These are phyloP conservation scores for Pisolithus microcarpus DNA, from an alignment of 768 basidiomycete genomes.

Conservation along the genomic window DNA sequence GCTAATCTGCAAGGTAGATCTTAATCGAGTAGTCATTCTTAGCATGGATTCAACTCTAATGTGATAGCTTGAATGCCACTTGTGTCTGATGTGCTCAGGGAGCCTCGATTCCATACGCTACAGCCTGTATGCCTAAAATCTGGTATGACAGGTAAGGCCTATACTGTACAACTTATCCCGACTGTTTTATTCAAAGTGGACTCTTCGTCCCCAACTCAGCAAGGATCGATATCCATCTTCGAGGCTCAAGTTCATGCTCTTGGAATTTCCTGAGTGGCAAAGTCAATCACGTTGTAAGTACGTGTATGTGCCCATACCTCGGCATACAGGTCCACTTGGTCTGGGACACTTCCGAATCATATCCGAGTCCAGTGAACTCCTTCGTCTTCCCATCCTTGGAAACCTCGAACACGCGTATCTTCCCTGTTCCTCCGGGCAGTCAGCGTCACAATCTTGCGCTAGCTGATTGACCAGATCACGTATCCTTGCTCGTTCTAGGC, in stretches of 20 bases:
- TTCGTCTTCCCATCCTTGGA: slow-evolving; percentile 89
- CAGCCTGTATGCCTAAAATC: no score
- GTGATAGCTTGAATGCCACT: no score
- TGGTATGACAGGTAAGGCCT: no score
- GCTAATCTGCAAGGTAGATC: no score
- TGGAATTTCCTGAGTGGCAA: slow-evolving; percentile 68
- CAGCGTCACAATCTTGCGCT: slow-evolving; percentile 71
- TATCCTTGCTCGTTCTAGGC: slow-evolving; percentile 92
- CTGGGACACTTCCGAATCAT: slow-evolving; percentile 97
- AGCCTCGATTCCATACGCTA: no score
- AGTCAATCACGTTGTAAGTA: neutral
- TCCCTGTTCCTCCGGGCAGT: slow-evolving; percentile 70
- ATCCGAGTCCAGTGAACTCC: slow-evolving; percentile 86
- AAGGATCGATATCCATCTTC: slow-evolving; percentile 20
- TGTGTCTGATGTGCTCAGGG: no score
- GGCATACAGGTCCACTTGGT: slow-evolving; percentile 90
- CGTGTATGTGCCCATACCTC: slow-evolving; percentile 51
- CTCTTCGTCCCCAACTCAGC: no score
- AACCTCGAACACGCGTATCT: slow-evolving; percentile 94
- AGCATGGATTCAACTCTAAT: no score
- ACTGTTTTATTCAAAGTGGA: no score
- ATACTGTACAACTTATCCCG: no score
- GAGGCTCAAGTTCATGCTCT: slow-evolving; percentile 86
- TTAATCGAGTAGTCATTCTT: no score
- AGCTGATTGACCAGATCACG: slow-evolving; percentile 85